Evolutionary conservation across 1,284 basidiomycete species (phyloP).

Genomic region (Ustilago nuda): DNA sequence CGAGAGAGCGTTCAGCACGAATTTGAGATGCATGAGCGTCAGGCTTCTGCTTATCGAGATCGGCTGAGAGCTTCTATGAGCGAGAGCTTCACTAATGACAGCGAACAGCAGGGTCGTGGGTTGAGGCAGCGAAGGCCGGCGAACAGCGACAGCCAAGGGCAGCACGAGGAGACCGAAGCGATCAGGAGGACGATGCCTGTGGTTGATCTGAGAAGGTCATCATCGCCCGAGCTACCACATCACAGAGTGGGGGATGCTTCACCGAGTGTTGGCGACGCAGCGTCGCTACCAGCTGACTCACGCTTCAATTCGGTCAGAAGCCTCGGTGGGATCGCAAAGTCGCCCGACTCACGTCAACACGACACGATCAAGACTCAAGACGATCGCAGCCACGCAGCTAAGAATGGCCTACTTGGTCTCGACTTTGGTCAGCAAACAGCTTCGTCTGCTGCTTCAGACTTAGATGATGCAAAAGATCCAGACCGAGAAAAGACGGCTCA

Average conservation of each 20-base stretch:
- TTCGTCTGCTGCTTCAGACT: neutral
- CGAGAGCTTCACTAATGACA: constrained; percentile 3
- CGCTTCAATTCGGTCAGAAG: constrained; percentile 13
- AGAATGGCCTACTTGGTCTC: constrained; percentile 27
- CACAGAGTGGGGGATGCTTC: constrained; percentile 29
- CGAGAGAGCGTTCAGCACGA: constrained; percentile 43
- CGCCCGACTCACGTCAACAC: neutral
- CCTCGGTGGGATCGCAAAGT: neutral
- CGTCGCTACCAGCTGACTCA: constrained; percentile 12
- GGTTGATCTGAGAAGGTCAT: constrained; percentile 11
- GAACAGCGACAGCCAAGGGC: neutral
- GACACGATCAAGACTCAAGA: neutral
- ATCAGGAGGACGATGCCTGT: constrained; percentile 10
- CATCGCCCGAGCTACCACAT: constrained; percentile 38
- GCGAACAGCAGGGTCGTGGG: neutral
- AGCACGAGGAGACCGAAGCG: neutral
- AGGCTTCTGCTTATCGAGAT: constrained; percentile 40
- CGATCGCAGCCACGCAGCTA: constrained; percentile 17
- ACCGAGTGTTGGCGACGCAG: constrained; percentile 13
- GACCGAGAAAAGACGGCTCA: neutral
- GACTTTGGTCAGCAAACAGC: constrained; percentile 18
- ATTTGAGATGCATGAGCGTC: constrained; percentile 54
- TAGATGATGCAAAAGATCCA: neutral
- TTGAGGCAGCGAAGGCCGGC: constrained; percentile 24
- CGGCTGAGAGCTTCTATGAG: constrained; percentile 35